Conservation (phyloP, 306 rosid species). For the Lotus japonicus region DNA sequence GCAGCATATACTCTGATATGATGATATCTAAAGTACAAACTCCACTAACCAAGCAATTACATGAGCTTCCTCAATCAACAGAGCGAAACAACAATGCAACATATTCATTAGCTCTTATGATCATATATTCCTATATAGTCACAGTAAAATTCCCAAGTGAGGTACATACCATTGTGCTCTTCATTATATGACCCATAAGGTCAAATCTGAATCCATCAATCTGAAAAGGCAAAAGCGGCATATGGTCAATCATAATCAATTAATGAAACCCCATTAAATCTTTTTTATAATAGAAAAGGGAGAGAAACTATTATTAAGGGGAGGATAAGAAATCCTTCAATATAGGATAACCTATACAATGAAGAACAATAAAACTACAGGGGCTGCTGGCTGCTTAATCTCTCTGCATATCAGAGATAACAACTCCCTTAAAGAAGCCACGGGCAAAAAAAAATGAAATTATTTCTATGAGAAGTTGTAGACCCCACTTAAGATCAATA, state of each 20-base stretch:
- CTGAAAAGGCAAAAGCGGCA: conserved; percentile 37
- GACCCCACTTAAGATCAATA: neutral
- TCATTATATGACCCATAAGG: conserved; percentile 97
- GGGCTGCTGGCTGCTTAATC: conserved; percentile 1
- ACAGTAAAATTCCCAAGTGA: conserved; percentile 18
- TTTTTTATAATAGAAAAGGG: neutral
- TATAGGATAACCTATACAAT: neutral
- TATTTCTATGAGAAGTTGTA: neutral
- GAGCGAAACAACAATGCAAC: conserved; percentile 1
- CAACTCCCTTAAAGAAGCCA: neutral
- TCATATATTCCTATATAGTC: neutral
- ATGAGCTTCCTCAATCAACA: neutral
- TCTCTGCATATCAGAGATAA: conserved; percentile 4
- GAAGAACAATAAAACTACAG: neutral
- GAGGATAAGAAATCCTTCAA: neutral
- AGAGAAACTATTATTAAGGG: neutral
- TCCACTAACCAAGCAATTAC: neutral
- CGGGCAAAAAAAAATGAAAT: neutral
- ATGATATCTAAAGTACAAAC: neutral
- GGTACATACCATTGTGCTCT: conserved; percentile 77
- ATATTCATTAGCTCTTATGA: neutral
- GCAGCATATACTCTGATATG: neutral
- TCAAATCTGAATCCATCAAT: conserved; percentile 98
- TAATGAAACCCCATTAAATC: neutral
- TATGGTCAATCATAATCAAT: neutral